A percentile compares a stretch with the other conserved stretches of the same genome.
Evolutionary conservation across 2,329 filamentous ascomycete genomes (phyloP).

Genomic region (Neurospora sp.): DNA sequence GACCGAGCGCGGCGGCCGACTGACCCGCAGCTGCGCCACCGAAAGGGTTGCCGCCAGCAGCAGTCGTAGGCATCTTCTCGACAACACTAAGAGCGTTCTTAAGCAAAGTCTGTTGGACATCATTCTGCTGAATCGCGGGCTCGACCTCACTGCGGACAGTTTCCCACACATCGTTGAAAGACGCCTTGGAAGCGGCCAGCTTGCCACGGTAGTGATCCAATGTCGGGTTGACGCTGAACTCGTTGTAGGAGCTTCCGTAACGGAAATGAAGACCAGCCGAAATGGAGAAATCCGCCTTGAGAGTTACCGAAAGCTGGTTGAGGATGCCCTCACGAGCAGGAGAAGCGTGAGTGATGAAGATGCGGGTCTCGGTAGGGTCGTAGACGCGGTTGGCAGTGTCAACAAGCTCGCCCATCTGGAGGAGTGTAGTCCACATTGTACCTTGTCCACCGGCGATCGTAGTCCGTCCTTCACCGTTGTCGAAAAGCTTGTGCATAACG

Average conservation of each 20-base stretch:
- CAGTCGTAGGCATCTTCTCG: constrained; percentile 94
- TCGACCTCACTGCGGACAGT: constrained; percentile 95
- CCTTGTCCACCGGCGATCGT: constrained; percentile 97
- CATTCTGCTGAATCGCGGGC: constrained; percentile 85
- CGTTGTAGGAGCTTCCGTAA: constrained; percentile 98
- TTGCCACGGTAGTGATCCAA: constrained; percentile 98
- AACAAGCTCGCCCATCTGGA: constrained; percentile 97
- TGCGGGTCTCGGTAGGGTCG: constrained; percentile 91
- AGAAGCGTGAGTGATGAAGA: constrained; percentile 95
- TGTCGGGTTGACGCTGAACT: constrained; percentile 97
- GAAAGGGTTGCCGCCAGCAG: constrained; percentile 93
- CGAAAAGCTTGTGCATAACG: constrained; percentile 99
- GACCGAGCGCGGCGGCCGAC: constrained; percentile 57
- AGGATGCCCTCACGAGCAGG: constrained; percentile 92
- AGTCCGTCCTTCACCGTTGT: constrained; percentile 94
- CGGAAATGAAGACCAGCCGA: constrained; percentile 96
- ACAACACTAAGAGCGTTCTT: constrained; percentile 88
- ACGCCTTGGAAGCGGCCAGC: constrained; percentile 93
- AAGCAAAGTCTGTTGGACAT: constrained; percentile 84
- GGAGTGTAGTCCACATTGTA: constrained; percentile 97
- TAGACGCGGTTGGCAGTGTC: constrained; percentile 98
- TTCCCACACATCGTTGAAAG: constrained; percentile 99
- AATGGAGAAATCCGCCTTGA: constrained; percentile 97
- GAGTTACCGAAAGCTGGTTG: constrained; percentile 92
- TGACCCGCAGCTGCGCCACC: constrained; percentile 67